These are phyloP conservation scores for Dryadomyces quercus-mongolicae DNA, from an alignment of 2,329 filamentous ascomycete species.

Conservation along the genomic window DNA sequence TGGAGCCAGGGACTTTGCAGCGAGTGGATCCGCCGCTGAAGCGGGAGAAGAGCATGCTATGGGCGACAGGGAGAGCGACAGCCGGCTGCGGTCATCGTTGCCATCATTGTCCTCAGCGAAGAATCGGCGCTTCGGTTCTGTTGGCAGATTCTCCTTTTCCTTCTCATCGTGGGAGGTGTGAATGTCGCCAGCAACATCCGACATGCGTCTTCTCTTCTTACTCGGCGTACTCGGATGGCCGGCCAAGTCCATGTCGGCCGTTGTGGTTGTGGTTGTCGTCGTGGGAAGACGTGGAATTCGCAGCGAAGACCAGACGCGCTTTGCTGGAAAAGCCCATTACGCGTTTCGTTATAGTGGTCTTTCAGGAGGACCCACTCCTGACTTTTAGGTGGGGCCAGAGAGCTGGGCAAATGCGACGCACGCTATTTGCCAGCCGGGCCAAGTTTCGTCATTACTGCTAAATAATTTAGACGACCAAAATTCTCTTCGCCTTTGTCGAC, in stretches of 20 bases:
- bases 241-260: conserved; percentile 24
- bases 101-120: conserved; percentile 16
- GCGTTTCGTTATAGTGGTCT: conserved; percentile 15
- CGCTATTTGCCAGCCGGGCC: not conserved
- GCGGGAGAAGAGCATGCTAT: not conserved
- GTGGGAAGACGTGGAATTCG: not conserved
- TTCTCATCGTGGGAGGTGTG: not conserved
- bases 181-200: not conserved
- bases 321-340: not conserved
- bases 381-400: not conserved
- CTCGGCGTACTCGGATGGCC: conserved; percentile 22
- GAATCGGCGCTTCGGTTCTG: conserved; percentile 34
- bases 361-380: not conserved
- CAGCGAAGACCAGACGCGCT: conserved; percentile 1
- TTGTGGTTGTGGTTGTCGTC: not conserved
- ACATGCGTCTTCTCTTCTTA: conserved; percentile 21
- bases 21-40: not conserved
- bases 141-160: conserved; percentile 18
- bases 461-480: not conserved
- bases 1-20: not conserved
- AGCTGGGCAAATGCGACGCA: not conserved
- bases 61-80: not conserved
- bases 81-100: conserved; percentile 15
- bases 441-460: conserved; percentile 1
- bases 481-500: not conserved